Evolutionary conservation across 495 filamentous ascomycete species (phyloP).

Genomic region (Opeltia flavorubescens): DNA sequence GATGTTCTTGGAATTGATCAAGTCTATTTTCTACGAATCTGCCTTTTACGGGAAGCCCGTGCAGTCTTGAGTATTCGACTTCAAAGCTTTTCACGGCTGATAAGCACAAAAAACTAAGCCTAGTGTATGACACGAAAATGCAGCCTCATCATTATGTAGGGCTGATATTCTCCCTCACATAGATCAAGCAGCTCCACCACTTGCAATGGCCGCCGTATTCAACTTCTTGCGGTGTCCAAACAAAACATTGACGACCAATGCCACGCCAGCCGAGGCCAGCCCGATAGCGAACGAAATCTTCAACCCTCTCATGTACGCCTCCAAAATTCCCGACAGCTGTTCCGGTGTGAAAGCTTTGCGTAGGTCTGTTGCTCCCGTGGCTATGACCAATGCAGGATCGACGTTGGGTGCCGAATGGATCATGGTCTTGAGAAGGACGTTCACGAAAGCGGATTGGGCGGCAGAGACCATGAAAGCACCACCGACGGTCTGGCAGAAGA

Average conservation of each 20-base stretch:
- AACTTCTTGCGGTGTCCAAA: not conserved
- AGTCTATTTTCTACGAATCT: too few relatives aligned
- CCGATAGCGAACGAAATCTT: constrained; percentile 23
- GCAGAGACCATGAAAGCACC: constrained; percentile 33
- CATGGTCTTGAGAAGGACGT: constrained; percentile 24
- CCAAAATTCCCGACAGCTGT: constrained; percentile 34
- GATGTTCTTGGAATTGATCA: too few relatives aligned
- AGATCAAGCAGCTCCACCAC: not conserved
- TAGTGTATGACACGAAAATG: too few relatives aligned
- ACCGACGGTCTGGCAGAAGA: constrained; percentile 30
- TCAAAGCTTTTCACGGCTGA: too few relatives aligned
- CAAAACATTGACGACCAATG: constrained; percentile 5
- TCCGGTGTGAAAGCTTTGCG: constrained; percentile 28
- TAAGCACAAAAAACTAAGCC: too few relatives aligned
- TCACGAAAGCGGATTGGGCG: constrained; percentile 34
- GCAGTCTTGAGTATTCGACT: too few relatives aligned
- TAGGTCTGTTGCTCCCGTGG: constrained; percentile 38
- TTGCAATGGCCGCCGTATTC: not conserved
- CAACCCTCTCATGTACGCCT: constrained; percentile 45
- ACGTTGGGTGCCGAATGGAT: constrained; percentile 26
- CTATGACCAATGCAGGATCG: constrained; percentile 25
- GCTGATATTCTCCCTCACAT: too few relatives aligned
- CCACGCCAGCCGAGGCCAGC: constrained; percentile 12
- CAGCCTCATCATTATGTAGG: too few relatives aligned
- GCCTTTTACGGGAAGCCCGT: too few relatives aligned